A percentile compares a stretch with the other conserved stretches of the same genome.
These are phyloP conservation scores for Talaromyces trachyspermus DNA, from an alignment of 495 filamentous ascomycete genomes.

Conservation along the genomic window DNA sequence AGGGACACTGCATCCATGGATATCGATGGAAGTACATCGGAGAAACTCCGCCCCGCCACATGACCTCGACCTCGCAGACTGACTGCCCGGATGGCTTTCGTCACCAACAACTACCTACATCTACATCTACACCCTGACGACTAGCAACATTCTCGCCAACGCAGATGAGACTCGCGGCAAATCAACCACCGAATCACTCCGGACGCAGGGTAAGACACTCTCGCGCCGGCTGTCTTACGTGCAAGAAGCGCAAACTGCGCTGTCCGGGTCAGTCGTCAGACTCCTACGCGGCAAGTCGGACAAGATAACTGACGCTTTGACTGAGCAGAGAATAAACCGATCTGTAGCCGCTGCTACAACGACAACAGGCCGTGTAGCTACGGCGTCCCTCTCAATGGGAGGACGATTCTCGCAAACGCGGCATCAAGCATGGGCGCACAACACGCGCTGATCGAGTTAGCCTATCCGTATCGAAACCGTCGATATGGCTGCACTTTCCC, in stretches of 20 bases:
- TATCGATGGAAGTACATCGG: too few relatives aligned
- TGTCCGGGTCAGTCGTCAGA: conserved; percentile 15
- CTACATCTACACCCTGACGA: too few relatives aligned
- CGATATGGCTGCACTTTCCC: conserved; percentile 2
- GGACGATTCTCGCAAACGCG: conserved; percentile 8
- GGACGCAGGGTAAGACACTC: conserved; percentile 9
- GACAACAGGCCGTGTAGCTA: conserved; percentile 4
- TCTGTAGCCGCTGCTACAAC: conserved; percentile 1
- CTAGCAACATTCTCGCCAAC: background rate
- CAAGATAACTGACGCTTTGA: background rate
- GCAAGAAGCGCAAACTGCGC: conserved; percentile 38
- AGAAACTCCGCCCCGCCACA: background rate
- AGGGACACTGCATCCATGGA: too few relatives aligned
- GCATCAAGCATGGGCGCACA: conserved; percentile 7
- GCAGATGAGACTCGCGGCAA: background rate
- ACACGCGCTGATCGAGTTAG: conserved; percentile 3
- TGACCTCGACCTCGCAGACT: too few relatives aligned
- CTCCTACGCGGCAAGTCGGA: background rate
- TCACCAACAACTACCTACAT: background rate
- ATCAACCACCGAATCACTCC: background rate
- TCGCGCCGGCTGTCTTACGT: conserved; percentile 33
- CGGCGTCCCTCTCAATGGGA: conserved; percentile 6
- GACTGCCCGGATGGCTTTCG: too few relatives aligned
- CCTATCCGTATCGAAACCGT: conserved; percentile 1
- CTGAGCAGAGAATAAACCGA: conserved; percentile 7